Base-by-base conservation (phyloP, 2,329 filamentous ascomycete species). In the Fusarium austroafricanum region DNA sequence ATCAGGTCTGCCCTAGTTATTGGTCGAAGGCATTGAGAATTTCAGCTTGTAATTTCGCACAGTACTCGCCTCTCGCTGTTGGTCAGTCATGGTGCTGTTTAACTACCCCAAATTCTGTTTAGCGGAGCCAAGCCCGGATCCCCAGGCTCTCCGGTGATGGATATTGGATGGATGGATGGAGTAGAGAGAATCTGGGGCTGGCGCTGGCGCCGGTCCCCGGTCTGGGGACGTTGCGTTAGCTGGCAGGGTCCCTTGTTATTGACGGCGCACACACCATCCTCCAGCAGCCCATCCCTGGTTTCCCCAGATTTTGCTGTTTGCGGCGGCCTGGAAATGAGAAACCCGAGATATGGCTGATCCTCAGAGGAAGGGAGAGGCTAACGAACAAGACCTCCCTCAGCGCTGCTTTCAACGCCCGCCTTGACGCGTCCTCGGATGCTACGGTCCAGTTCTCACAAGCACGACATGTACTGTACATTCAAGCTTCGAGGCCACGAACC, bases 221-320 rank as follows among this genome's bases (percentile, higher is more conserved):
- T 70, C 68, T 71, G 59, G 71, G 66, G 66, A 69, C 61, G 55
- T 73, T 70, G 61, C 61, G 65, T 70, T 73, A 67, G 68, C 64
- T 43, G 46, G 43, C 43, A 66, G 57, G 70, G 61, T 55, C 74
- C 75, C 71, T 72, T 66, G 67, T 65, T 55, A 53, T 68, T 68
- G 70, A 71, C 56, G 68, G 74, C 51, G 72, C 71, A 73, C 75
- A 71, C 73, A 74, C 75, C 73, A 75, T 65, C 73, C 68, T 72
- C 61, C 57, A 65, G 45, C 63, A 66, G 53, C 54, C 53, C 60
- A 75, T 73, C 75, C 76, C 73, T 76, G 75, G 43, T 68, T 77
- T 76, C 76, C 76, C 76, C 76, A 70, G 76, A 77, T 76, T 78
- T 69, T 73, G 40, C 52, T 66, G 60, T 52, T 58, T 63, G 66